Base-by-base conservation (phyloP, 768 basidiomycete species). In the Amanita subjunquillea region DNA sequence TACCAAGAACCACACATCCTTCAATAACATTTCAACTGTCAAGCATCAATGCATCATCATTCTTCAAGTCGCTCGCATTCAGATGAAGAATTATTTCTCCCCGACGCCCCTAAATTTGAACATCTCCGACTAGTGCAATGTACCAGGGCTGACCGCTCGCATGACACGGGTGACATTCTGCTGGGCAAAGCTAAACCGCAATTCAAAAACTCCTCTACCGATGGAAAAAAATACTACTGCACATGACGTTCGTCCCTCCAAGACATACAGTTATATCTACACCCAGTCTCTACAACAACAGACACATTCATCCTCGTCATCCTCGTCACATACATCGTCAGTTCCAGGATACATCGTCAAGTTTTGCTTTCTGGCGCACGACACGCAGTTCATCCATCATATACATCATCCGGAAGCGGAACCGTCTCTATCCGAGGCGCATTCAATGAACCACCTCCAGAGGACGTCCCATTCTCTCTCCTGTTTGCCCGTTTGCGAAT, bases 401-500 rank as follows among this genome's bases (percentile, higher is more conserved):
- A 17, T 17, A 17, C 17, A 30, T 30, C 30, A 8, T 51, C 50
- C 36, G 50, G 50, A 6, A 51, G 50, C 12, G 50, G 50, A 15
- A 51, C 42, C 1, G 50, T 51, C 20, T 22, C 22, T 42, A 51
- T 36, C 34, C 50, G 27, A 44, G 50, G 50, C 22, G 50, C 50
- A 25, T 42, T 44, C 7, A 43, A 15, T 9, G 50, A 36, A 17
- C 8, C 27, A 2, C 20, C 22, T 6, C 12, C 34, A 34, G 34
- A 12, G 34, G 34, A 34, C 34, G 4, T 12, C 10, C 12, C 4
- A 34, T 13, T 34, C 34, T 34, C 34, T 10, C 39, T 37, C 30
- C 15, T 22, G 20, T 29, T 43, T 42, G 38, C 10, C 13, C 41
- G 29, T 34, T 22, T 51, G 10, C 40, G 17, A 29, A 37, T 27